Conservation (phyloP, 805 yeast genomes). For the Myxozyma lipomycoides region DNA sequence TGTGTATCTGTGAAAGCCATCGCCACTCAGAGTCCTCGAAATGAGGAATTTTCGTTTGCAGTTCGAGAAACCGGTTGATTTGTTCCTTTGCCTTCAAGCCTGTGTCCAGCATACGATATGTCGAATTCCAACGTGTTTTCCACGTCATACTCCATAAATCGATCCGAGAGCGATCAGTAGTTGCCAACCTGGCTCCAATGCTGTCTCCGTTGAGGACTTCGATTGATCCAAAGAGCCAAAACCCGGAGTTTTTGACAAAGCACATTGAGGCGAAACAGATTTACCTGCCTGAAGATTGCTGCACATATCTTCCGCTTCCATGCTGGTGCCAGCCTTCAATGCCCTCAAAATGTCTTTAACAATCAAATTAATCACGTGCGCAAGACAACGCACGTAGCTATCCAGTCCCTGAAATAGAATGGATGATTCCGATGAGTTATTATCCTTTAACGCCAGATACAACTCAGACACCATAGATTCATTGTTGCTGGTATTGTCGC, state of each 20-base stretch:
- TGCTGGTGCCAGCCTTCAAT: not conserved
- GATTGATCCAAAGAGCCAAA: not conserved
- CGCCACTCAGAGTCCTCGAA: constrained; percentile 1
- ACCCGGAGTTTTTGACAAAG: not conserved
- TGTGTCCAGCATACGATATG: not conserved
- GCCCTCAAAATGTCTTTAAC: not conserved
- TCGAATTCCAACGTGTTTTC: constrained; percentile 6
- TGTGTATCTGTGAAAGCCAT: not conserved
- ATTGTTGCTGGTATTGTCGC: constrained; percentile 2
- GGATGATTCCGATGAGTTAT: not conserved
- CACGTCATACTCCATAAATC: constrained; percentile 3
- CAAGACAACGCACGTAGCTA: constrained; percentile 2
- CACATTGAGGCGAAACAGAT: no score
- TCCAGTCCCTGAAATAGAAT: constrained; percentile 1
- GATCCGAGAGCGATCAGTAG: not conserved
- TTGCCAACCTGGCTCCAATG: not conserved
- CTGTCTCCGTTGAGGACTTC: constrained; percentile 3
- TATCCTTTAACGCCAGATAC: not conserved
- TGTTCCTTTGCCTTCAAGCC: constrained; percentile 2
- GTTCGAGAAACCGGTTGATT: not conserved
- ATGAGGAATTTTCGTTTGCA: not conserved
- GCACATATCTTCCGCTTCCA: not conserved
- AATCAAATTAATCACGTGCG: constrained; percentile 1
- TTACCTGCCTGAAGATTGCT: not conserved
- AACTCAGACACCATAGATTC: constrained; percentile 3